These are phyloP conservation scores for Hymenotorrendiella dingleyae DNA, from an alignment of 2,329 filamentous ascomycete species.

Conservation along the genomic window DNA sequence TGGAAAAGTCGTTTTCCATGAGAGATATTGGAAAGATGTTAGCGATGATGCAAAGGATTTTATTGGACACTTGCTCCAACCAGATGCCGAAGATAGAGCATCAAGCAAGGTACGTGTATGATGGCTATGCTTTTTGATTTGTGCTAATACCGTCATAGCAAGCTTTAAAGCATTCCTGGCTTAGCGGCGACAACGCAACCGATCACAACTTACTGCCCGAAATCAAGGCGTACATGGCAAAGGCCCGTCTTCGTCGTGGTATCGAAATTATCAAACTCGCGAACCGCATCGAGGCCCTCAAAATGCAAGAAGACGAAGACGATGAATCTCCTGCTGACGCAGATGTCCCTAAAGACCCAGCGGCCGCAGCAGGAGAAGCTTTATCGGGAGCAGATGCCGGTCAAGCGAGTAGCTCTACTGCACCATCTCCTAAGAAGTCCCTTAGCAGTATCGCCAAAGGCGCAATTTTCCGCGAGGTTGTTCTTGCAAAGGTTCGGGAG, in stretches of 20 bases:
- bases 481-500: slow-evolving; percentile 87
- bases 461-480: slow-evolving; percentile 89
- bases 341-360: slow-evolving; percentile 48
- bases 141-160: slow-evolving; percentile 42
- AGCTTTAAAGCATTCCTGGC: slow-evolving; percentile 78
- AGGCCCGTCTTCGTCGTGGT: slow-evolving; percentile 82
- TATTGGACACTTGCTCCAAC: slow-evolving; percentile 74
- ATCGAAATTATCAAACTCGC: slow-evolving; percentile 95
- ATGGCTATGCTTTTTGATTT: background rate
- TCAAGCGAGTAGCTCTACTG: slow-evolving; percentile 2
- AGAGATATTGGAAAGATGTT: slow-evolving; percentile 97
- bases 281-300: slow-evolving; percentile 91
- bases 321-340: slow-evolving; percentile 65
- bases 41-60: slow-evolving; percentile 94
- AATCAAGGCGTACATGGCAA: slow-evolving; percentile 89
- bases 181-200: slow-evolving; percentile 83
- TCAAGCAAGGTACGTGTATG: slow-evolving; percentile 59
- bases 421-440: slow-evolving; percentile 33
- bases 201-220: slow-evolving; percentile 97
- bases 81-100: slow-evolving; percentile 69
- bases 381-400: slow-evolving; percentile 14
- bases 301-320: slow-evolving; percentile 85
- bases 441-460: slow-evolving; percentile 49
- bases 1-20: slow-evolving; percentile 85
- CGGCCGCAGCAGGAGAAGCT: slow-evolving; percentile 48